Evolutionary conservation across 1,284 basidiomycete genomes (phyloP), one percentile per base, ranked within the genome.

Genomic region (Laetiporus sulphureus): DNA sequence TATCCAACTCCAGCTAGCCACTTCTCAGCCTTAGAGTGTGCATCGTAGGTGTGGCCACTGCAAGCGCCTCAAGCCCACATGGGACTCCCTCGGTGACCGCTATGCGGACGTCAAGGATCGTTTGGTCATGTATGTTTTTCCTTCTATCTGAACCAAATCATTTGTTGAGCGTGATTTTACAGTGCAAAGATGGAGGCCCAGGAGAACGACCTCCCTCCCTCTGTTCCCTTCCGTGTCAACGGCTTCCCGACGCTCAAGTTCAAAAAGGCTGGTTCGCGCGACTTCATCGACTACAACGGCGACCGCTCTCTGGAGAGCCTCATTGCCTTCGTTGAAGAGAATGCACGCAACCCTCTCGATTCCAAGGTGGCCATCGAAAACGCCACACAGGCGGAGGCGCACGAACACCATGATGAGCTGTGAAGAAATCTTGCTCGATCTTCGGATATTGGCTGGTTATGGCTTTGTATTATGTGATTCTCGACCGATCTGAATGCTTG

Each of bases 241-340:
- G 85, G 90, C 36, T 98, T 96, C 91, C 95, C 95, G 7, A 98
- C 96, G 2, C 66, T 99, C 63, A 98, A 98, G 65, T 96, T 99
- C 79, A 92, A 93, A 69, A 77, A 84, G 8, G 95, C 96, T 19
- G 94, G 95, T 41, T 69, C 77, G 33, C 72, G 72, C 45, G 83
- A 89, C 44, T 98, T 94, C 69, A 69, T 97, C 48, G 91, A 97
- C 63, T 97, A 93, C 61, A 83, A 89, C 51, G 93, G 93, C 48
- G 94, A 96, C 62, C 83, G 93, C 50, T 83, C 85, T 5, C 67
- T 92, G 48, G 92, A 96, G 68, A 83, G 77, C 56, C 66, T 97
- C 46, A 72, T 91, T 51, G 78, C 88, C 46, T 96, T 92, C 63
- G 68, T 94, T 37, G 83, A 93, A 66, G 74, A 82, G 58, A 73